phyloP scores from a whole-genome alignment of 2,329 filamentous ascomycete species.

The Fusarium sp. region DNA sequence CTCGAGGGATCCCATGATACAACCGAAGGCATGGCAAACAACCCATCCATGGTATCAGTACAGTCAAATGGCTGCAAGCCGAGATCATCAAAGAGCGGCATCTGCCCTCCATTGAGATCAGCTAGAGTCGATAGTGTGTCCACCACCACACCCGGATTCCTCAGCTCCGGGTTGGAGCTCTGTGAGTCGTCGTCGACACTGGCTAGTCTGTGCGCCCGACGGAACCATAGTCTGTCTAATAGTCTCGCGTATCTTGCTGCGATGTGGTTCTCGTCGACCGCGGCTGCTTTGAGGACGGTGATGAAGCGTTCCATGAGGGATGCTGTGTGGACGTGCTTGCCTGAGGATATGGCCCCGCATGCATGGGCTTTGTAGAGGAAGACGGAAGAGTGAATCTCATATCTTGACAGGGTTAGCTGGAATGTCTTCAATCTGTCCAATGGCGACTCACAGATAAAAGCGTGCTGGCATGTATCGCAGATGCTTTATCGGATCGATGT shows the following conservation, averaged over 20 bases:
- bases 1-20: slow-evolving; percentile 14
- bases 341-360: slow-evolving; percentile 14
- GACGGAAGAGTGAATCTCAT: slow-evolving; percentile 25
- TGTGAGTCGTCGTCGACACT: not conserved
- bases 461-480: slow-evolving; percentile 23
- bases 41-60: slow-evolving; percentile 11
- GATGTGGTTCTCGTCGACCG: slow-evolving; percentile 18
- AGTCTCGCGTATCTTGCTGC: slow-evolving; percentile 21
- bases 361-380: slow-evolving; percentile 23
- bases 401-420: not conserved
- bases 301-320: slow-evolving; percentile 16
- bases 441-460: slow-evolving; percentile 16
- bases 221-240: slow-evolving; percentile 13
- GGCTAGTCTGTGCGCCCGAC: not conserved
- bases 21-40: slow-evolving; percentile 16
- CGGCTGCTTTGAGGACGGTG: slow-evolving; percentile 8
- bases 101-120: not conserved
- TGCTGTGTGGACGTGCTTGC: slow-evolving; percentile 3
- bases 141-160: not conserved
- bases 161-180: not conserved
- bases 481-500: slow-evolving; percentile 19
- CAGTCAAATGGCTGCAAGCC: slow-evolving; percentile 23
- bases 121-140: slow-evolving; percentile 13
- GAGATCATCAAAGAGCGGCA: slow-evolving; percentile 14
- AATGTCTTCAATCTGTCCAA: not conserved